These are phyloP conservation scores for Boletus rubropictus DNA, from an alignment of 768 basidiomycete genomes.

Conservation along the genomic window DNA sequence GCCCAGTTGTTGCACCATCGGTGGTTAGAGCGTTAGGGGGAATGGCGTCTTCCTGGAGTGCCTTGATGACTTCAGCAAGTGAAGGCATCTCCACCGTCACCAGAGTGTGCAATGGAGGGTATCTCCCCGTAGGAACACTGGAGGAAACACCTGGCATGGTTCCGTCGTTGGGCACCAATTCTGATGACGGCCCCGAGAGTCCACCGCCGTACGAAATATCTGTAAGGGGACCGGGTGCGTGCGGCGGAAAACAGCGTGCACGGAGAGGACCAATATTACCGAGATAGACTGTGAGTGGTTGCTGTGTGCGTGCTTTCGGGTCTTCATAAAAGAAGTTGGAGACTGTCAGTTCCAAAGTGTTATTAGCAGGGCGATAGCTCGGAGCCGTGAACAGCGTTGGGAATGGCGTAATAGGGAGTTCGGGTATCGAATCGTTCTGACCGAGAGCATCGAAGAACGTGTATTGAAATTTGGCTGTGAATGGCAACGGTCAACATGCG, in stretches of 20 bases:
- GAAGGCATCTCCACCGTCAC: conserved; percentile 84
- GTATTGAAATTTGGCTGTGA: conserved; percentile 84
- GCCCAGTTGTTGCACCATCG: conserved; percentile 35
- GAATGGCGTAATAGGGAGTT: conserved; percentile 81
- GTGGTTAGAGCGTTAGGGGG: conserved; percentile 33
- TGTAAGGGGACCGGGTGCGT: conserved; percentile 63
- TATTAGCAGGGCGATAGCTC: conserved; percentile 59
- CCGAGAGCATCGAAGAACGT: conserved; percentile 90
- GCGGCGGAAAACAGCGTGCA: conserved; percentile 70
- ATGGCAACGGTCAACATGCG: conserved; percentile 16
- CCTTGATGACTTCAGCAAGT: conserved; percentile 67
- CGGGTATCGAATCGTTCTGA: conserved; percentile 69
- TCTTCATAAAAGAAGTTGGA: conserved; percentile 86
- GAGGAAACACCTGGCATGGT: conserved; percentile 14
- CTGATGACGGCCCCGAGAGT: conserved; percentile 35
- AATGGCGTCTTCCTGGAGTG: conserved; percentile 65
- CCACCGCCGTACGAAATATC: conserved; percentile 54
- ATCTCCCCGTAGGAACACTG: conserved; percentile 40
- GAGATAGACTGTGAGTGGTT: conserved; percentile 83
- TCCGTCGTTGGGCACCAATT: conserved; percentile 27
- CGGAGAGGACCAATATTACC: conserved; percentile 83
- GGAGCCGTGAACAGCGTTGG: conserved; percentile 82
- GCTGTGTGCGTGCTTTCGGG: conserved; percentile 54
- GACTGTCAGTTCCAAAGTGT: conserved; percentile 77
- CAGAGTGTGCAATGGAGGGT: conserved; percentile 64